Base-by-base conservation (phyloP, 129 eudicot species). In the Ambrosia artemisiifolia region DNA sequence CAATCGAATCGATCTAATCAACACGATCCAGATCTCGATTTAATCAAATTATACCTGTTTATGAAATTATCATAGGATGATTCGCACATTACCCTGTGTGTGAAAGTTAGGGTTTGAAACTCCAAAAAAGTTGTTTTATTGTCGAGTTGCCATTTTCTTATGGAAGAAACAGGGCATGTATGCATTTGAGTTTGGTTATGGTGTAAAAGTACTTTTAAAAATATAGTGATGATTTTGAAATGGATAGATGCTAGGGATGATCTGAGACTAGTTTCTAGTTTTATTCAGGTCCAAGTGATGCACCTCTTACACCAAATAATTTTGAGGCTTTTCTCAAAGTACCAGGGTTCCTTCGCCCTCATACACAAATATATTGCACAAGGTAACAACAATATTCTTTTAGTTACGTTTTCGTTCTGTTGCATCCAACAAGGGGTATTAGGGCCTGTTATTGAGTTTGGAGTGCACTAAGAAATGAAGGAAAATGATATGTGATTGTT, bases 341-440 rank as follows among this genome's bases (percentile, higher is more conserved):
- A 74, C 98, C 98, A 9, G 95, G 86, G 74, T 93, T 83, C 78
- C 87, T 93, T 10, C 96, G 98, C 40, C 96, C 98, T 51, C 92
- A 87, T 79, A 93, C 91, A 36, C 98, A 93, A 83, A 93, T 93
- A 75, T 93, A 89, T 48, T 93, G 98, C 80, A 93, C 98, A 50
- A 93, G 98, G 98, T 93, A 90, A 63, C 64, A n/a, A 24, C 3
- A 4, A 4, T 50, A 12, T 69, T 38, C 55, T 11, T 67, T 46
- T 18, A 14, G 8, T 32, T 57, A 46, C 4, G 1, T 19, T 40
- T 67, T 56, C 50, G 30, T 43, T 57, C 32, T 67, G 0, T 42
- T 78, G 19, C 16, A 63, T 59, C 19, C 9, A 19, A 38, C 35
- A 38, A 11, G 43, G n/a, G 30, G 63, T 60, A 32, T 60, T 12